Base-by-base conservation (phyloP, 2,329 filamentous ascomycete genomes). In the Davidsoniella eucalypti region DNA sequence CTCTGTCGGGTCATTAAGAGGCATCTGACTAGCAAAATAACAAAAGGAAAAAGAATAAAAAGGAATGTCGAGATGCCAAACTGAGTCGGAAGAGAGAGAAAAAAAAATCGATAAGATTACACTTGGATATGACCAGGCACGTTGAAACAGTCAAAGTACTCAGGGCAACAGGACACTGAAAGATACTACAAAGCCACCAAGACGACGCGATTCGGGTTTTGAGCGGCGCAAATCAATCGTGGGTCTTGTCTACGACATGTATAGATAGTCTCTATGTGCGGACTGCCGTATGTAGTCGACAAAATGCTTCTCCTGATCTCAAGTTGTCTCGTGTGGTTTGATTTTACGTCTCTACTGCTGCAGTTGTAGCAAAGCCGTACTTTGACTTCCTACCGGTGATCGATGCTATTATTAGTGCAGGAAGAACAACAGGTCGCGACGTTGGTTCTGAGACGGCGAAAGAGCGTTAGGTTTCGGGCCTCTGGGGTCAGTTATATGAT, bases 1-100 rank as follows among this genome's bases (percentile, higher is more conserved):
- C 26, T 9, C 26, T 12, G 26, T 33, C 26, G 10, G 26, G 26
- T 33, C 26, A 33, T 33, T 12, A 33, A 33, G 8, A 33, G 10
- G 26, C 3, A 5, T 33, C 26, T 12, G 8, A 18, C 25, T 45
- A 17, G 43, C 16, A 33, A 18, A 45, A 21, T 18, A 45, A 45
- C 29, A 16, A 47, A 37, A 33, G 47, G 42, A n/a, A 45, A 45
- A 25, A 14, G 3, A 46, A 46, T 18, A 51, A 47, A 44, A 38
- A 43, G 44, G 38, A 51, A 48, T 49, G 36, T 42, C 25, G 26
- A 33, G 26, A 33, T 33, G 8, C 26, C 10, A 33, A 12, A 9
- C 26, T 33, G 8, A 4, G 3, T 33, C 5, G 10, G 8, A 12
- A 9, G 8, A 8, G 10, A 29, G 26, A 36, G 14, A 8, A 25